Base-by-base conservation (phyloP, 73 alveolate genomes). In the Loxodes magnus region DNA sequence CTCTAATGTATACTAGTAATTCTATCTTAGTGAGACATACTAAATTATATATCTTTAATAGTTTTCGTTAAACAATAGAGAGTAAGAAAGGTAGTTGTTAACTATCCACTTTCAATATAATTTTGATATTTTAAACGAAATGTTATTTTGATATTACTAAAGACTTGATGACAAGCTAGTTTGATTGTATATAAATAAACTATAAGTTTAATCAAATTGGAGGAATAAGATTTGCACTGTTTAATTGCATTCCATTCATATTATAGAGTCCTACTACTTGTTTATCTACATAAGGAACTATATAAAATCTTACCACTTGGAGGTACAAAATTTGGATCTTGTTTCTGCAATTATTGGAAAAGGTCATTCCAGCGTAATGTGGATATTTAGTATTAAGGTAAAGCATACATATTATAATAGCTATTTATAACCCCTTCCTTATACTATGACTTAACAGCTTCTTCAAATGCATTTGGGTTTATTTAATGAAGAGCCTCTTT, bases 141-240 rank as follows among this genome's bases (percentile, higher is more conserved):
- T n/a, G n/a, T n/a, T n/a, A n/a, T n/a, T n/a, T n/a, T n/a, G n/a
- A n/a, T n/a, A n/a, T n/a, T n/a, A n/a, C n/a, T n/a, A n/a, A n/a
- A n/a, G n/a, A n/a, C n/a, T n/a, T n/a, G n/a, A n/a, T n/a, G n/a
- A n/a, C n/a, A n/a, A n/a, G n/a, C n/a, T n/a, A n/a, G n/a, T n/a
- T n/a, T n/a, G n/a, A n/a, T n/a, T n/a, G n/a, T n/a, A n/a, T n/a
- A n/a, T n/a, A n/a, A n/a, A n/a, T n/a, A n/a, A n/a, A n/a, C n/a
- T n/a, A n/a, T n/a, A n/a, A n/a, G n/a, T n/a, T 39, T 39, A 39
- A 16, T 31, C 19, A 38, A 38, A 38, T 28, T 38, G 59, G 59
- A 7, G 59, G 59, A 24, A 46, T 46, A 14, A 46, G 34, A 24
- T 46, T 46, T 7, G 22, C n/a, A n/a, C 43, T 25, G n/a, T 37